phyloP scores from a whole-genome alignment of 106 monocot genomes.

The Phalaenopsis equestris region DNA sequence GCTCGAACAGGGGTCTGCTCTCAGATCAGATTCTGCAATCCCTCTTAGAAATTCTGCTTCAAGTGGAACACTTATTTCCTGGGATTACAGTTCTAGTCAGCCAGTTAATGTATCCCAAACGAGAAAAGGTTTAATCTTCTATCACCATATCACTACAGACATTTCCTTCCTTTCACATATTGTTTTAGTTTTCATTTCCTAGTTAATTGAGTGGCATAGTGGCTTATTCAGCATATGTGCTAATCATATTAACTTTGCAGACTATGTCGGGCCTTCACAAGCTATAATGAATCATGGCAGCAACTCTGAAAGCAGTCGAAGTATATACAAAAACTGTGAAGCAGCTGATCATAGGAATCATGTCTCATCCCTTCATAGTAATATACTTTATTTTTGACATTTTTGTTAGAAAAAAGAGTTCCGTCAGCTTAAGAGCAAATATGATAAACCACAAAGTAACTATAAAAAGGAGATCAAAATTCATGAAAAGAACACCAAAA shows the following conservation, averaged over 20 bases:
- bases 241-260: slow-evolving; percentile 23
- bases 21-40: slow-evolving; percentile 32
- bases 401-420: too few relatives aligned
- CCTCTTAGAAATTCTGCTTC: slow-evolving; percentile 44
- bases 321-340: slow-evolving; percentile 38
- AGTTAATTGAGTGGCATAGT: not conserved
- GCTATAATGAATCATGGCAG: slow-evolving; percentile 25
- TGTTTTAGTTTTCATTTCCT: too few relatives aligned
- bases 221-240: not conserved
- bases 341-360: slow-evolving; percentile 56
- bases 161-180: not conserved
- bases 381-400: too few relatives aligned
- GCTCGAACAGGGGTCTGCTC: slow-evolving; percentile 37
- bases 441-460: too few relatives aligned
- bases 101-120: slow-evolving; percentile 26
- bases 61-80: slow-evolving; percentile 45
- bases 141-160: slow-evolving; percentile 4
- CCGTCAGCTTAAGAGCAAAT: too few relatives aligned
- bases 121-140: slow-evolving; percentile 36
- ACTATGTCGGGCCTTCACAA: slow-evolving; percentile 39
- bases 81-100: slow-evolving; percentile 38
- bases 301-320: slow-evolving; percentile 41
- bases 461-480: too few relatives aligned
- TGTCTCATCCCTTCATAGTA: slow-evolving; percentile 58
- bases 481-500: too few relatives aligned